Conservation (phyloP, 192 early-diverging fungal species). For the Podila clonocystis region DNA sequence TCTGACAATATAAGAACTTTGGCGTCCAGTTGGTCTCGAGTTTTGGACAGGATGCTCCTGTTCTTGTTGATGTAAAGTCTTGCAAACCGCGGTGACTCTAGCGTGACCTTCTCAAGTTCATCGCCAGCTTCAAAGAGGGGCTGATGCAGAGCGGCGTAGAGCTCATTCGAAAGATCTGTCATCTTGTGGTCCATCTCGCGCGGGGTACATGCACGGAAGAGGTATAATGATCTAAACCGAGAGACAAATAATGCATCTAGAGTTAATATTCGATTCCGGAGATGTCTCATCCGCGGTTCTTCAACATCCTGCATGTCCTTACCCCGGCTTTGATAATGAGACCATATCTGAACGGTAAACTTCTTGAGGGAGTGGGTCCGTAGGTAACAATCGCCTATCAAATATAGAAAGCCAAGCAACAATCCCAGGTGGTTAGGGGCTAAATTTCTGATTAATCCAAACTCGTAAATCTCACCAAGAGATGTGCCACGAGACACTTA, state of each 20-base stretch:
- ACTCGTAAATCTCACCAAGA: too few relatives aligned
- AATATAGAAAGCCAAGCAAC: background rate
- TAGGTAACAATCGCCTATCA: conserved; percentile 7
- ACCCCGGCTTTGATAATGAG: conserved; percentile 25
- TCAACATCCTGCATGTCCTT: background rate
- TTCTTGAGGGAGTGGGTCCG: conserved; percentile 20
- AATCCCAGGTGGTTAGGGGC: background rate
- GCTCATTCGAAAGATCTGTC: conserved; percentile 34
- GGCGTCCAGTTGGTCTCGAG: conserved; percentile 18
- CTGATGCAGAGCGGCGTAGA: conserved; percentile 27
- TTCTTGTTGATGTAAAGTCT: conserved; percentile 42
- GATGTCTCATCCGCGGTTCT: background rate
- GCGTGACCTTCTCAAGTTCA: background rate
- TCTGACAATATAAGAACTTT: conserved; percentile 26
- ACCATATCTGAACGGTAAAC: conserved; percentile 11
- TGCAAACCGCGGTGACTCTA: conserved; percentile 21
- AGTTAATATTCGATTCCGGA: background rate
- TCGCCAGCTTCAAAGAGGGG: conserved; percentile 15
- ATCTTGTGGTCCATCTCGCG: conserved; percentile 37
- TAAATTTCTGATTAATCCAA: too few relatives aligned
- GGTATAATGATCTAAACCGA: conserved; percentile 24
- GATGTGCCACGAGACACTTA: background rate
- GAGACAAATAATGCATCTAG: background rate
- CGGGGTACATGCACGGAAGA: conserved; percentile 20
- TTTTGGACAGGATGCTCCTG: conserved; percentile 11